Evolutionary conservation across 225 moss, liverwort and hornwort genomes (phyloP), one percentile per base, ranked within the genome.

Genomic region (Rhytidiadelphus loreus): DNA sequence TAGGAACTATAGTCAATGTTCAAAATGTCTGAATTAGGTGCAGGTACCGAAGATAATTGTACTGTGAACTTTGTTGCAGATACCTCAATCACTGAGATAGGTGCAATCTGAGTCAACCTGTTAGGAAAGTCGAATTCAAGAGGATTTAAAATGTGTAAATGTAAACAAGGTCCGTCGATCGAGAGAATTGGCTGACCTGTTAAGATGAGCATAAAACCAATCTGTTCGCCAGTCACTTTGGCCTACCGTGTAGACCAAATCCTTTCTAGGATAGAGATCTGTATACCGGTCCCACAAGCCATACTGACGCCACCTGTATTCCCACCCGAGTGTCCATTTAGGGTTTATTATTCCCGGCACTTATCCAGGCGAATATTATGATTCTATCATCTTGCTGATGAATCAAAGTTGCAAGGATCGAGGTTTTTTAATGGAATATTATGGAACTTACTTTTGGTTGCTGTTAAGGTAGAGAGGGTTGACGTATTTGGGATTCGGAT

Each of bases 261-360:
- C 95, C 29, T 95, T 88, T 58, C 64, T 77, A 6, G 96, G 94
- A 90, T 95, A 96, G 24, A 95, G 88, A 13, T 98, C 96, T 32
- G 94, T 93, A 77, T 96, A 98, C 72, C 96, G 96, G 78, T 96
- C 93, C 96, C 98, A 98, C 43, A 98, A 89, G 85, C 98, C 96
- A 91, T 98, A 96, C 39, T 98, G 96, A 33, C 96, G 96, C 92
- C 95, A 98, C 90, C 96, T 98, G 88, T 69, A 84, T 74, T 73
- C n/a, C 63, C 85, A 62, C 63, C 46, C 77, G 62, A 73, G 32
- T 63, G 60, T 81, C n/a, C 57, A n/a, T 64, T 85, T 70, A 82
- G 62, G 64, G 44, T 75, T 61, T 52, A 30, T 64, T 19, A 30
- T 21, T 29, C 41, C 30, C 9, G 74, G 60, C 33, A 46, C 73